Conservation (phyloP, 2,329 filamentous ascomycete genomes). For the Aspergillus terreus region DNA sequence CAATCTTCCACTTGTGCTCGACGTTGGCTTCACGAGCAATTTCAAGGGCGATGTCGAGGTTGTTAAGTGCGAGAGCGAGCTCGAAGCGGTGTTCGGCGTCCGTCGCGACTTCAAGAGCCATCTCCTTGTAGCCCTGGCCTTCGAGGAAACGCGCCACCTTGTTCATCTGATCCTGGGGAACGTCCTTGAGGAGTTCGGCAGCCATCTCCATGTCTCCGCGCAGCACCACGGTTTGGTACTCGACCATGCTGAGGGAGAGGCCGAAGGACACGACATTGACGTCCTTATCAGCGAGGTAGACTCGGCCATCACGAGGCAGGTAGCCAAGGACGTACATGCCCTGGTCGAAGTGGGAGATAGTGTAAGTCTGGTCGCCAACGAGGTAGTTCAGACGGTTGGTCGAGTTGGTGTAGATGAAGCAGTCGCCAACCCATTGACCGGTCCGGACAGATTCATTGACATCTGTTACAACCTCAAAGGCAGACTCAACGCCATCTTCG, state of each 20-base stretch:
- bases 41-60: constrained; percentile 79
- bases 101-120: constrained; percentile 89
- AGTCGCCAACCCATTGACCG: constrained; percentile 97
- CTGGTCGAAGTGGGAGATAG: constrained; percentile 93
- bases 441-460: constrained; percentile 91
- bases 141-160: constrained; percentile 97
- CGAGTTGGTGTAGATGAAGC: constrained; percentile 97
- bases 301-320: constrained; percentile 87
- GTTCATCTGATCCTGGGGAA: constrained; percentile 91
- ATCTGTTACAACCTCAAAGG: constrained; percentile 94
- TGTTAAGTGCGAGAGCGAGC: constrained; percentile 75
- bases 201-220: constrained; percentile 91
- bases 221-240: constrained; percentile 94
- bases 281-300: constrained; percentile 96
- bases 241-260: constrained; percentile 85
- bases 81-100: constrained; percentile 97
- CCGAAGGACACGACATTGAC: constrained; percentile 86
- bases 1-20: constrained; percentile 98
- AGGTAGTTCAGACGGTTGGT: constrained; percentile 97
- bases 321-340: constrained; percentile 94
- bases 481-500: constrained; percentile 87
- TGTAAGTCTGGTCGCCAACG: constrained; percentile 96
- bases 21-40: constrained; percentile 78
- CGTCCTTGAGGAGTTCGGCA: constrained; percentile 74
- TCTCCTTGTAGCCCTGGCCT: constrained; percentile 93